phyloP scores from a whole-genome alignment of 306 rosid species.

The Malus sylvestris region DNA sequence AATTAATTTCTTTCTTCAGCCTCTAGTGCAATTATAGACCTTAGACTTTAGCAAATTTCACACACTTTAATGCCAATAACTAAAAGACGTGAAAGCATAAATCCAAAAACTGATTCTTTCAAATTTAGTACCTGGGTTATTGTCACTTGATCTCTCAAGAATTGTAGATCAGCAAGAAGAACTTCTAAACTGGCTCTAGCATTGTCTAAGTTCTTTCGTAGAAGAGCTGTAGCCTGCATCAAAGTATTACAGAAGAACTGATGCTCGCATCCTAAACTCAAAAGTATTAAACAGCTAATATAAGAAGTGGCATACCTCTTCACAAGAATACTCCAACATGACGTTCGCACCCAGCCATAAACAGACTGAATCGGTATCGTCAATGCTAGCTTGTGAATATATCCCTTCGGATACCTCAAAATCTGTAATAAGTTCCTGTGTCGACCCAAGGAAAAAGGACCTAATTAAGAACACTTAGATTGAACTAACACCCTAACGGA shows the following conservation, averaged over 20 bases:
- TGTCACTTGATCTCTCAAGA: slow-evolving; percentile 91
- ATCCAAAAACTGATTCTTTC: neutral
- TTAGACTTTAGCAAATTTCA: neutral
- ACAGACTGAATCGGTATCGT: slow-evolving; percentile 64
- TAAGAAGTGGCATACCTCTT: slow-evolving; percentile 50
- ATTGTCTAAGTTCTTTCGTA: slow-evolving; percentile 67
- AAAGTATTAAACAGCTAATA: slow-evolving; percentile 10
- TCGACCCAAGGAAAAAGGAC: slow-evolving; percentile 9
- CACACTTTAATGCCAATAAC: neutral
- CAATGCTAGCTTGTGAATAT: slow-evolving; percentile 53
- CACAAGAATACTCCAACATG: slow-evolving; percentile 89
- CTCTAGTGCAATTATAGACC: no score
- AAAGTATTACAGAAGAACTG: slow-evolving; percentile 13
- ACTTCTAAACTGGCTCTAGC: slow-evolving; percentile 85
- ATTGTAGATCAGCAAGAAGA: slow-evolving; percentile 75
- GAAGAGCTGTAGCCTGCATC: slow-evolving; percentile 70
- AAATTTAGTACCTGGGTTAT: slow-evolving; percentile 61
- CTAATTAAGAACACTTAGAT: neutral
- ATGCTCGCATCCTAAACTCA: neutral
- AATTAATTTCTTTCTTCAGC: no score
- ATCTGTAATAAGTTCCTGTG: slow-evolving; percentile 72
- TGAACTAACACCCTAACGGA: neutral
- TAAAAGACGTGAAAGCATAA: neutral
- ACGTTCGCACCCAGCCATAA: slow-evolving; percentile 88
- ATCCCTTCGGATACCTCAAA: slow-evolving; percentile 88